A percentile compares a stretch with the other conserved stretches of the same genome.
phyloP scores from a whole-genome alignment of 306 rosid species.

The Urtica urens region DNA sequence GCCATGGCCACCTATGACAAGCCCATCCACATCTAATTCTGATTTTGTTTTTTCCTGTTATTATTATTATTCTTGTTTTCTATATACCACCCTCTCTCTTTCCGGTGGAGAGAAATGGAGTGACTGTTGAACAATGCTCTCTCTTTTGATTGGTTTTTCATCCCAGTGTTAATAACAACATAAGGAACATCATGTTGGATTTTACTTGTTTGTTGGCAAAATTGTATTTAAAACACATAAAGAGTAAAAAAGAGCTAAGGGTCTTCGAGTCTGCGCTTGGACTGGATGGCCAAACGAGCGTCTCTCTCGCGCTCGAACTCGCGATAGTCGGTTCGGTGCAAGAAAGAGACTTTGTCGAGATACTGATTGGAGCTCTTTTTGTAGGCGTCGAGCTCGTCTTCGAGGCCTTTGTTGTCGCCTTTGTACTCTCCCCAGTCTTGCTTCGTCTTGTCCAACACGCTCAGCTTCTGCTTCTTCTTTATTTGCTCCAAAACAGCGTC shows the following conservation, averaged over 20 bases:
- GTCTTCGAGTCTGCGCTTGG: slow-evolving; percentile 71
- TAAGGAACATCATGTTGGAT: slow-evolving; percentile 9
- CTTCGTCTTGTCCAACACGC: slow-evolving; percentile 91
- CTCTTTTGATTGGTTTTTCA: slow-evolving; percentile 23
- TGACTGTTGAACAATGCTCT: slow-evolving; percentile 34
- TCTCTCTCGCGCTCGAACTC: slow-evolving; percentile 97
- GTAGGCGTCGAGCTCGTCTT: slow-evolving; percentile 84
- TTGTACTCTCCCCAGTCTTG: slow-evolving; percentile 97
- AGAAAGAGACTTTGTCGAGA: slow-evolving; percentile 73
- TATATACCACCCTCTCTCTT: too few relatives aligned
- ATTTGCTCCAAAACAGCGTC: slow-evolving; percentile 82
- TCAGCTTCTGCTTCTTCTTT: slow-evolving; percentile 89
- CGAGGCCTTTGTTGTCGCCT: slow-evolving; percentile 73
- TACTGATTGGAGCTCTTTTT: slow-evolving; percentile 96
- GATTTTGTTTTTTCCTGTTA: background rate
- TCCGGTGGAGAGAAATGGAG: slow-evolving; percentile 33
- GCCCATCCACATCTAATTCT: slow-evolving; percentile 79
- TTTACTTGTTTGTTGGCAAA: too few relatives aligned
- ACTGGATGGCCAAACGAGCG: slow-evolving; percentile 68
- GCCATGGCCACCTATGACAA: slow-evolving; percentile 99
- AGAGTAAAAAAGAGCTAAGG: slow-evolving; percentile 19
- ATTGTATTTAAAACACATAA: background rate
- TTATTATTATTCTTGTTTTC: slow-evolving; percentile 25
- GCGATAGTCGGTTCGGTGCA: slow-evolving; percentile 89
- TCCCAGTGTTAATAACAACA: slow-evolving; percentile 38